These are phyloP conservation scores for Spathaspora girioi DNA, from an alignment of 805 yeast genomes.

Conservation along the genomic window DNA sequence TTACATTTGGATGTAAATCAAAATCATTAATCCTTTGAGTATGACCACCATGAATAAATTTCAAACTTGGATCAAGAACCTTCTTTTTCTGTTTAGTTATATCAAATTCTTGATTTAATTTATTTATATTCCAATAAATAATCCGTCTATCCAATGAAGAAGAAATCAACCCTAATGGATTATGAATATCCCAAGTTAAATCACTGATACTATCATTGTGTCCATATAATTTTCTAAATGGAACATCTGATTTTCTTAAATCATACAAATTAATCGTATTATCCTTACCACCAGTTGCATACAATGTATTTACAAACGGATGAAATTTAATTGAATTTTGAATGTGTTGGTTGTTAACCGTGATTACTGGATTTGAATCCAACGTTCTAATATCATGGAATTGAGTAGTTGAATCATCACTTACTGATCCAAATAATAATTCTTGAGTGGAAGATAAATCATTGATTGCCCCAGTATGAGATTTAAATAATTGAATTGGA, in stretches of 20 bases:
- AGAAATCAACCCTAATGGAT: constrained; percentile 53
- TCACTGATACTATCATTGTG: constrained; percentile 47
- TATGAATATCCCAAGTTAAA: constrained; percentile 48
- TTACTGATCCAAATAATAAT: constrained; percentile 60
- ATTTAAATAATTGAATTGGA: constrained; percentile 47
- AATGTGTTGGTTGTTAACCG: constrained; percentile 46
- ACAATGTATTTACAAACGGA: constrained; percentile 47
- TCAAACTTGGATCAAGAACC: constrained; percentile 68
- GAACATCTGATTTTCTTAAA: constrained; percentile 54
- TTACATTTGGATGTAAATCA: constrained; percentile 60
- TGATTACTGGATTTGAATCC: constrained; percentile 40
- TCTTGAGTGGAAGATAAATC: constrained; percentile 47
- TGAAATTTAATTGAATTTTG: constrained; percentile 69
- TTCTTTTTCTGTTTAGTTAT: constrained; percentile 43
- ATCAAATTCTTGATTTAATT: constrained; percentile 50
- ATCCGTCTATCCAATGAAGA: constrained; percentile 66
- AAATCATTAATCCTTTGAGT: constrained; percentile 64
- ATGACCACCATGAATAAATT: constrained; percentile 86
- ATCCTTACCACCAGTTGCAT: constrained; percentile 79
- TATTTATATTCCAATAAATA: constrained; percentile 68
- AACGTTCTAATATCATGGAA: constrained; percentile 53
- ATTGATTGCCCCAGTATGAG: constrained; percentile 59
- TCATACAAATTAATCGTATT: constrained; percentile 74
- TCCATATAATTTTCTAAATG: constrained; percentile 65
- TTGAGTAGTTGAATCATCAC: constrained; percentile 63